Evolutionary conservation across 805 yeast genomes (phyloP).

Genomic region (Ogataea salicorniae): DNA sequence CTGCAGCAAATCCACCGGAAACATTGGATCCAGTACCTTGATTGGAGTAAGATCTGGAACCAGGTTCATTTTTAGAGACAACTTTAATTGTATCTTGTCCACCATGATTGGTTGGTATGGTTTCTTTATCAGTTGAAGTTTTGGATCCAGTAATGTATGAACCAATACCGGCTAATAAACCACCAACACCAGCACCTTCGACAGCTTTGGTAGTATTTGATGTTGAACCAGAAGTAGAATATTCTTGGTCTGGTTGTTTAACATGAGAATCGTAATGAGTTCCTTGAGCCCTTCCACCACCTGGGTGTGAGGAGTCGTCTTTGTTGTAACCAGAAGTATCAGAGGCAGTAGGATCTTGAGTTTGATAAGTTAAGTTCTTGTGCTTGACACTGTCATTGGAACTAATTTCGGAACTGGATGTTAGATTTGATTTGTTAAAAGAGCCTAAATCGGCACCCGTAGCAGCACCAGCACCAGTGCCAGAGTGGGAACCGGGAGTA

Average conservation of each 20-base stretch:
- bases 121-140: background rate
- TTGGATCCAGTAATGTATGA: background rate
- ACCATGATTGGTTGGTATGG: no score
- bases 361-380: no score
- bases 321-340: background rate
- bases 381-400: background rate
- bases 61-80: background rate
- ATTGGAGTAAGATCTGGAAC: background rate
- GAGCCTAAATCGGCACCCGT: background rate
- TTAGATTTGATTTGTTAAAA: no score
- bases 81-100: no score
- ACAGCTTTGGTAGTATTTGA: slow-evolving; percentile 4
- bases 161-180: background rate
- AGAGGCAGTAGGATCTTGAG: background rate
- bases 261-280: no score
- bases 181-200: background rate
- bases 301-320: background rate
- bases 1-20: background rate
- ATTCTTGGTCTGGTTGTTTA: background rate
- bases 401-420: background rate
- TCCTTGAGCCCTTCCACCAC: no score
- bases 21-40: no score
- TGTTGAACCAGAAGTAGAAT: background rate
- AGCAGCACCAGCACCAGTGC: background rate
- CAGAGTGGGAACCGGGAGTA: no score